These are phyloP conservation scores for Piper longum DNA, from an alignment of 164 flowering plant genomes.

Conservation along the genomic window DNA sequence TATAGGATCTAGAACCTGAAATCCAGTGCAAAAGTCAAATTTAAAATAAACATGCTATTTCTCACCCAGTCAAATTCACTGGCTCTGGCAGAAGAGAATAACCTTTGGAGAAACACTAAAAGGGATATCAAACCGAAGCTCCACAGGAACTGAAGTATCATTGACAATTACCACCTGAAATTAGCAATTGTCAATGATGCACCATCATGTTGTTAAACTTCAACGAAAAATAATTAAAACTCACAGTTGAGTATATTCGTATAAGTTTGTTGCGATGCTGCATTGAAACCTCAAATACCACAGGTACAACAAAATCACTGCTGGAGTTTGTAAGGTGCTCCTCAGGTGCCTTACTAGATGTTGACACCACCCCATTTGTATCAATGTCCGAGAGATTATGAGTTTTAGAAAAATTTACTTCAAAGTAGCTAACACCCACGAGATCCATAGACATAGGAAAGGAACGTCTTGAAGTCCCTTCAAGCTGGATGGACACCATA, in stretches of 20 bases:
- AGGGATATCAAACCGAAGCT: constrained; percentile 92
- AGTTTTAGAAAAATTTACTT: constrained; percentile 65
- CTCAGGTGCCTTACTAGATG: constrained; percentile 12
- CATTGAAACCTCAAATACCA: constrained; percentile 81
- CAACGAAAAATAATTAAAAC: constrained; percentile 7
- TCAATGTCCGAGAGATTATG: constrained; percentile 15
- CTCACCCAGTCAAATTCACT: background rate
- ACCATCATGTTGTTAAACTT: background rate
- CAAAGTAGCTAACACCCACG: constrained; percentile 78
- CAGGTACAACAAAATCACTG: constrained; percentile 62
- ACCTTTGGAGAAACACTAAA: constrained; percentile 94
- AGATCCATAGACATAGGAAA: constrained; percentile 87
- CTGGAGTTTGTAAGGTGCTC: constrained; percentile 13
- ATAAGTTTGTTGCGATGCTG: constrained; percentile 71
- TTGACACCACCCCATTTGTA: constrained; percentile 11
- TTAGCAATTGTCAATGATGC: constrained; percentile 3
- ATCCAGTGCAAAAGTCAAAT: background rate
- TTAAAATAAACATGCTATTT: background rate
- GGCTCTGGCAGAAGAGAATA: background rate
- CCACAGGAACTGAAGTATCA: constrained; percentile 65
- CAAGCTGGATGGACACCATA: constrained; percentile 59
- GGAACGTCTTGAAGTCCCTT: constrained; percentile 67
- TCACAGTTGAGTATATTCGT: constrained; percentile 78
- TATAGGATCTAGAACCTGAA: constrained; percentile 76
- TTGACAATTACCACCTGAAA: constrained; percentile 68